Evolutionary conservation across 2,329 filamentous ascomycete species (phyloP), one percentile per base, ranked within the genome.

Genomic region (Phymatotrichopsis omnivora): DNA sequence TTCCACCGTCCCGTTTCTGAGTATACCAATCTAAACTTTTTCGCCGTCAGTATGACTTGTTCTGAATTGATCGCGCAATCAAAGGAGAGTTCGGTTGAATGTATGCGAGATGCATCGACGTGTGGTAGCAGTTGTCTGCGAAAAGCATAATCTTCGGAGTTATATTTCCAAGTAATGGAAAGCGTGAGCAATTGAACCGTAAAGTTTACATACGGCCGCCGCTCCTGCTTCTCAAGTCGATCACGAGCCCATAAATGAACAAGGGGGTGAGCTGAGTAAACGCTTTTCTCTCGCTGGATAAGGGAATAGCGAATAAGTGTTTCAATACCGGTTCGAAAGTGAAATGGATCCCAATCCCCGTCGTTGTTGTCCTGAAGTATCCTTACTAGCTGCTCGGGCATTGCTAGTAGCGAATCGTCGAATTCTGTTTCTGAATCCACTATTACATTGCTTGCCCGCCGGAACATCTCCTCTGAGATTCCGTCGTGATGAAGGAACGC

Each of bases 391-490:
- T n/a, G n/a, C n/a, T n/a, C n/a, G n/a, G n/a, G n/a, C 11, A 11
- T 34, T 4, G 7, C 22, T 4, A 20, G 17, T 16, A 20, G 12
- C 12, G 16, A 7, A 4, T 17, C 16, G 16, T 34, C 11, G 31
- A 10, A 34, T 11, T 7, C 4, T 12, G n/a, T n/a, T n/a, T n/a
- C n/a, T n/a, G n/a, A n/a, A n/a, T n/a, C n/a, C n/a, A n/a, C n/a
- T 16, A 34, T 11, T 7, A 4, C 10, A 4, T 19, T 8, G 22
- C 31, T 16, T 34, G 31, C 31, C 4, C 16, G 12, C 17, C 27
- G n/a, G 29, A 42, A 42, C n/a, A 42, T 42, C 16, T 42, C 28
- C 25, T 34, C 23, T 8, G 40, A 24, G 10, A 34, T 35, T 10
- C 23, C 16, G 14, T 24, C 28, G 17, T 42, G 24, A 30, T 42